Evolutionary conservation across 225 moss, liverwort and hornwort species (phyloP), one percentile per base, ranked within the genome.

Genomic region (Lunularia cruciata): DNA sequence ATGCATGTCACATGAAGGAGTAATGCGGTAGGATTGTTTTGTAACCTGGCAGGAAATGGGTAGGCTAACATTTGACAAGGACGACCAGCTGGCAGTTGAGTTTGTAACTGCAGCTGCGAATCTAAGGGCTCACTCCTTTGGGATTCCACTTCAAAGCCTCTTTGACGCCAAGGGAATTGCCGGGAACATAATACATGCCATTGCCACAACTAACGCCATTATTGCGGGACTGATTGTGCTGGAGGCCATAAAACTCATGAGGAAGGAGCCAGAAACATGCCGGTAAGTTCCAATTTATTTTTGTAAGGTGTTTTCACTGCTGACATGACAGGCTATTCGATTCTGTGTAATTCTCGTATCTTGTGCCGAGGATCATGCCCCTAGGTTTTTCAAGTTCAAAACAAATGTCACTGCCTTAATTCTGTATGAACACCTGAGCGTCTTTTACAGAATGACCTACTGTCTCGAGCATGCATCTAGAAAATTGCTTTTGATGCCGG

Each of bases 91-190:
- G 54, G 90, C 98, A n/a, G 93, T 93, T 54, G 98, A 98, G 57
- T 98, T 98, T 71, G 98, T 98, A 51, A 98, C 98, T 48, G 87
- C 93, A 33, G 87, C 98, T 71, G 89, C 98, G 79, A 98, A 98
- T 71, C 62, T 98, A 75, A 86, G 98, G 42, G 98, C 98, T 57
- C 82, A 84, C 46, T 98, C 93, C 4, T 98, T 91, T 80, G 93
- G 91, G 57, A 93, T 98, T 51, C 78, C 87, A 25, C 69, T 80
- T 80, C 98, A 91, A 71, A 98, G 89, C 72, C 77, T 93, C 58
- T 98, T 98, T 70, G 90, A 98, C 60, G 93, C 85, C 15, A 98
- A 98, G 78, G 98, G 98, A 73, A 98, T 98, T 85, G 93, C 98
- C 56, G 98, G 98, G 53, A 98, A 98, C 73, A 98, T 98, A 63